A percentile compares a stretch with the other conserved stretches of the same genome.
These are phyloP conservation scores for Astrephomene gubernaculifera DNA, from an alignment of 139 green algal species.

Conservation along the genomic window DNA sequence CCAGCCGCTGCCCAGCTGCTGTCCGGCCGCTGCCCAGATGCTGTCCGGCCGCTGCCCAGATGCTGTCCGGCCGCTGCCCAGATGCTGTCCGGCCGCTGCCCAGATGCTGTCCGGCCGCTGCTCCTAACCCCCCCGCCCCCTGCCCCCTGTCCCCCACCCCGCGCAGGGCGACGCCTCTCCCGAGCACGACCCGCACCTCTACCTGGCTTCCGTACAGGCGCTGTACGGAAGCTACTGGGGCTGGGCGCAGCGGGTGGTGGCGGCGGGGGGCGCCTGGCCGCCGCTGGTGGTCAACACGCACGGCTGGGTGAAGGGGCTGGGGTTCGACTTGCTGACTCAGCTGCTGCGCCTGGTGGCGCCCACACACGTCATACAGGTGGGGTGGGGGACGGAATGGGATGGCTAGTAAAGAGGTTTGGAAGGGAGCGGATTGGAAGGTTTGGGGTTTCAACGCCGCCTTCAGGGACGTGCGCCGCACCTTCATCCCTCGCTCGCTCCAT, in stretches of 20 bases:
- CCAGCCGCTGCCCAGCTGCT: no score
- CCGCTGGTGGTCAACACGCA: constrained; percentile 89
- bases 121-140: no score
- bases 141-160: no score
- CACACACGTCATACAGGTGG: constrained; percentile 51
- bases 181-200: constrained; percentile 73
- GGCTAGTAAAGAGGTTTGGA: neutral
- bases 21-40: no score
- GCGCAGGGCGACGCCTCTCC: constrained; percentile 81
- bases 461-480: no score
- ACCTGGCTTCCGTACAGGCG: constrained; percentile 61
- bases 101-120: no score
- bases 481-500: neutral
- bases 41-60: no score
- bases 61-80: no score
- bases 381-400: neutral
- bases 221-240: constrained; percentile 55
- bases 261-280: constrained; percentile 17
- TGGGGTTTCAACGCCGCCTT: constrained; percentile 24
- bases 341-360: constrained; percentile 58
- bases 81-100: no score
- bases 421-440: neutral
- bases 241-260: constrained; percentile 21
- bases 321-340: constrained; percentile 77
- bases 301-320: constrained; percentile 89